Evolutionary conservation across 768 basidiomycete genomes (phyloP).

Genomic region (Phallus indusiatus): DNA sequence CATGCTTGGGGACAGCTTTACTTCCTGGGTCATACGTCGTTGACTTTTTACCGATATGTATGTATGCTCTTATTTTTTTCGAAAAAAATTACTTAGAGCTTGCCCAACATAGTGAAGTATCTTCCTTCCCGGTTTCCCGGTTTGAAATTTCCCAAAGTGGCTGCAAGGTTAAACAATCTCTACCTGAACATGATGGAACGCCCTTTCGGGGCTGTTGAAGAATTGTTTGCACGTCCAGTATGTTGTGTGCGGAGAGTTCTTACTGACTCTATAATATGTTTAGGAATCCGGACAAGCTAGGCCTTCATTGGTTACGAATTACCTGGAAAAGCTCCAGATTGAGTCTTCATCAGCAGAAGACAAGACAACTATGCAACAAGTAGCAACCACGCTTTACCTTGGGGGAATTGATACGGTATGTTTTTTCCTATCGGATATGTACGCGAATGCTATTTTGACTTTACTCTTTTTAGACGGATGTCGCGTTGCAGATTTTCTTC

Average conservation of each 20-base stretch:
- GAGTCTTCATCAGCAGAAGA: no score
- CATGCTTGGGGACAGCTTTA: constrained; percentile 40
- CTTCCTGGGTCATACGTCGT: constrained; percentile 44
- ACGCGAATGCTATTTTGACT: not conserved
- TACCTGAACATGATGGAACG: not conserved
- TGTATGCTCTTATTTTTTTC: constrained; percentile 5
- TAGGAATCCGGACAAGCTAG: no score
- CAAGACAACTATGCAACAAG: not conserved
- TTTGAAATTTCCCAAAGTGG: constrained; percentile 1
- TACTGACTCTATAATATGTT: not conserved
- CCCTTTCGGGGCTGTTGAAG: not conserved
- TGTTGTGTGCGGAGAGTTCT: constrained; percentile 7
- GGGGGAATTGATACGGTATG: constrained; percentile 13
- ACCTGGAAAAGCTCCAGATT: no score
- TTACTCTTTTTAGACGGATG: not conserved
- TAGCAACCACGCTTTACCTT: not conserved
- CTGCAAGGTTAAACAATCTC: no score
- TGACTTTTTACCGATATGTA: constrained; percentile 39
- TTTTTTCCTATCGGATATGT: not conserved
- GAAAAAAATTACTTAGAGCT: not conserved
- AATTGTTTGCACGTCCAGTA: not conserved
- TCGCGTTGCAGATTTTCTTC: not conserved
- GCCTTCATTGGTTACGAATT: no score
- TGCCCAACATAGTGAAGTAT: constrained; percentile 1
- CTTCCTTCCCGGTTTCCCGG: constrained; percentile 12